Evolutionary conservation across 1,139 yeast species (phyloP), one percentile per base, ranked within the genome.

Genomic region (Hyphopichia burtonii): DNA sequence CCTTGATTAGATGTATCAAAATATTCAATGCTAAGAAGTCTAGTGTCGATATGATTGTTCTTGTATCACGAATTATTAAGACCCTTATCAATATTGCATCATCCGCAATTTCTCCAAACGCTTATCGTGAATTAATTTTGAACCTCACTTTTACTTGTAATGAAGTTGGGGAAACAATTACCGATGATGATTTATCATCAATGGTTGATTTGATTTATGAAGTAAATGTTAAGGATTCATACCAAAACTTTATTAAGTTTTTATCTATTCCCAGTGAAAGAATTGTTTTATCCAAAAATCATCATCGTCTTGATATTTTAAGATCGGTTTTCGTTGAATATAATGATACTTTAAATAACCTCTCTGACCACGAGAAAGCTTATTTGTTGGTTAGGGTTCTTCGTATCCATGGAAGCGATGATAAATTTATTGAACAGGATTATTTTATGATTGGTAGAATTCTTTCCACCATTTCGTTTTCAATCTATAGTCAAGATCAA

Each of bases 391-490:
- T 54, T n/a, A 53, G 55, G 30, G 58, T 46, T 42, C 42, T 65
- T 9, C 36, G 38, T 1, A 46, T 59, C 3, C 64, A 56, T 38
- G 64, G 57, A 1, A 7, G 11, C 4, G 41, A 47, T n/a, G 34
- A 37, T 7, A 38, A 44, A 11, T 60, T 53, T 41, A 28, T 25
- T 1, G 20, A 43, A 2, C 47, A 44, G 1, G 71, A 66, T 42
- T 64, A 50, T 43, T 9, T 41, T 7, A 44, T 54, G 3, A 47
- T 66, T 16, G 62, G 58, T 1, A 45, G 50, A 7, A 48, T 67
- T 6, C 52, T 67, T 7, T 49, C 61, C 2, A 44, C 51, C 2
- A 48, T 65, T n/a, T 42, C 58, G 3, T 56, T 56, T 35, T 52
- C 63, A 1, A 41, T 61, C 3, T 35, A 36, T 2, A 41, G 44